Percentiles rank a stretch among this genome's conserved stretches.
Conservation (phyloP, 495 filamentous ascomycete species). For the Neurospora sp. region DNA sequence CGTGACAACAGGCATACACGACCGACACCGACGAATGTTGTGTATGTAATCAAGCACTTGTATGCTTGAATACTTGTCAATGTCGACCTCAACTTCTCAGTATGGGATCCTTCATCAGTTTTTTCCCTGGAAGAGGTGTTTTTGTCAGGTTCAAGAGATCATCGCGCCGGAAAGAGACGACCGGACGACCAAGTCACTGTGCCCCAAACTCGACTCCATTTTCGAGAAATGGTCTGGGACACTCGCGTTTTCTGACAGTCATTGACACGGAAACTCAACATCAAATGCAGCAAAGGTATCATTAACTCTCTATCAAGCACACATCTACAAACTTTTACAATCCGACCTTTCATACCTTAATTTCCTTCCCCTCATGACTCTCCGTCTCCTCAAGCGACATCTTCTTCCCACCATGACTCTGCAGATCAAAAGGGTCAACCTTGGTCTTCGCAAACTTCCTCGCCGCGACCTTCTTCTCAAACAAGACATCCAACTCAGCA, state of each 20-base stretch:
- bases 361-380: background rate
- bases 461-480: conserved; percentile 30
- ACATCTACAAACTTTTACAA: background rate
- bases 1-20: too few relatives aligned
- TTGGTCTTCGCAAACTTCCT: conserved; percentile 27
- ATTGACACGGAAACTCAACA: too few relatives aligned
- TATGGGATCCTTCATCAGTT: too few relatives aligned
- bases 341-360: background rate
- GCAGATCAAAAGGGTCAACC: conserved; percentile 18
- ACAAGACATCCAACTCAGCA: conserved; percentile 42
- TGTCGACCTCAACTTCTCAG: accelerated
- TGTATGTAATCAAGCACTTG: too few relatives aligned
- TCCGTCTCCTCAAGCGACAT: background rate
- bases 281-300: background rate
- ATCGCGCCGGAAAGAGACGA: too few relatives aligned
- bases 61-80: too few relatives aligned
- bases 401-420: background rate
- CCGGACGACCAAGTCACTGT: background rate
- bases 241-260: background rate
- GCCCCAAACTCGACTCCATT: background rate
- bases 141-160: too few relatives aligned
- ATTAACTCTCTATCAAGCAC: background rate
- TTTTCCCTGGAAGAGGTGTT: too few relatives aligned
- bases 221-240: background rate
- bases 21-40: too few relatives aligned